These are phyloP conservation scores for Tuctoria greenei DNA, from an alignment of 176 grass and related monocot genomes.

Conservation along the genomic window DNA sequence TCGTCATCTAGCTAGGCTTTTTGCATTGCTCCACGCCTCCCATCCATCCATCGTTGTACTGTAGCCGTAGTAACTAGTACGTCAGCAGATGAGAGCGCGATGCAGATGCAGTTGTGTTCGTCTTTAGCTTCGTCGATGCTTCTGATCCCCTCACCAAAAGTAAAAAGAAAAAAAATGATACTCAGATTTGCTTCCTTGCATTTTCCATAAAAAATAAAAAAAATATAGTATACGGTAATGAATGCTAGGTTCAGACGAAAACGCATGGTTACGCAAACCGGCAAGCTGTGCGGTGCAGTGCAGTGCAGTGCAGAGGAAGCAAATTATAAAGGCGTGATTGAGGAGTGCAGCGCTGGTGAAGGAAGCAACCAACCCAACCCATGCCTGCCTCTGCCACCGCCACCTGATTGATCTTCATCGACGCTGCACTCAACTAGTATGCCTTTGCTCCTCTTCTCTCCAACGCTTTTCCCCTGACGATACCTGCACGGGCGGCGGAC, in stretches of 20 bases:
- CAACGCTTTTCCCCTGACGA: no score
- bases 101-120: background rate
- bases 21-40: background rate
- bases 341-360: conserved; percentile 51
- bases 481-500: no score
- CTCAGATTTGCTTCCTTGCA: no score
- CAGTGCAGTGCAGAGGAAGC: conserved; percentile 30
- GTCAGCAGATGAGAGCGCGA: background rate
- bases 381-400: no score
- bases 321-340: conserved; percentile 63
- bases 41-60: background rate
- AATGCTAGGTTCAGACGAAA: no score
- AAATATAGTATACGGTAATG: no score
- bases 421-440: conserved; percentile 97
- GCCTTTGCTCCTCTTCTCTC: conserved; percentile 41
- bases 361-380: background rate
- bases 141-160: background rate
- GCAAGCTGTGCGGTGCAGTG: no score
- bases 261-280: no score
- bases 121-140: background rate
- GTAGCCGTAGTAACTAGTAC: no score
- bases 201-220: no score
- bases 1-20: background rate
- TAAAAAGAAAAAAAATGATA: background rate
- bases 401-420: background rate